These are phyloP conservation scores for Dianthus caryophyllus DNA, from an alignment of 148 eudicot genomes.

Conservation along the genomic window DNA sequence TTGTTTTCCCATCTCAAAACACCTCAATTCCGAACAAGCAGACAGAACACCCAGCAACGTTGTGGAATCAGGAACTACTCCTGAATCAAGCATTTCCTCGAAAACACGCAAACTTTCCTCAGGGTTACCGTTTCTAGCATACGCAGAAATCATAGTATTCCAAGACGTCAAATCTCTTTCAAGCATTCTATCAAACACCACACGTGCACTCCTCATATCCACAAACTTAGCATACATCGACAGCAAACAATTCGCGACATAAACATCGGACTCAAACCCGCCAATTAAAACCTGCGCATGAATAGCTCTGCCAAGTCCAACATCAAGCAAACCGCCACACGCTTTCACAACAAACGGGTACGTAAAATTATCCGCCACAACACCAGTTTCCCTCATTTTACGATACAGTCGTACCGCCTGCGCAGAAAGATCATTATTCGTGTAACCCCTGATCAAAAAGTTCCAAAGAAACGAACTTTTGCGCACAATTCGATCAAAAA, in stretches of 20 bases:
- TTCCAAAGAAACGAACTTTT: conserved; percentile 23
- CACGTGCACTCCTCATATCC: conserved; percentile 17
- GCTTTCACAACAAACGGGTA: conserved; percentile 37
- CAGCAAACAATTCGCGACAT: conserved; percentile 27
- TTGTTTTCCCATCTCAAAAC: conserved; percentile 15
- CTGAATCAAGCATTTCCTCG: conserved; percentile 10
- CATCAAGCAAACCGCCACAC: conserved; percentile 29
- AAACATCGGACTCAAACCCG: conserved; percentile 32
- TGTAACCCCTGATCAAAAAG: conserved; percentile 18
- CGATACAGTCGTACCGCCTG: conserved; percentile 14
- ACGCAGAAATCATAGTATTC: conserved; percentile 32
- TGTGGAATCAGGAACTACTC: conserved; percentile 15
- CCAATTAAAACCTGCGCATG: conserved; percentile 28
- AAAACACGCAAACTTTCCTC: conserved; percentile 13
- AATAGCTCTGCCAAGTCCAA: conserved; percentile 24
- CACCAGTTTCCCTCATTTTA: background rate
- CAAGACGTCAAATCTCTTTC: conserved; percentile 30
- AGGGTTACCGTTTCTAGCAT: conserved; percentile 25
- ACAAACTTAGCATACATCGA: conserved; percentile 26
- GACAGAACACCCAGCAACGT: conserved; percentile 29
- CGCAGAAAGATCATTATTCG: background rate
- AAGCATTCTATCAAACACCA: conserved; percentile 37
- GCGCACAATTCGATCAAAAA: conserved; percentile 8
- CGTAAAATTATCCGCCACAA: conserved; percentile 31
- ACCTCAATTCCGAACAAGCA: conserved; percentile 21